Conservation (phyloP, 2,329 filamentous ascomycete genomes). For the Pezicula radicicola region DNA sequence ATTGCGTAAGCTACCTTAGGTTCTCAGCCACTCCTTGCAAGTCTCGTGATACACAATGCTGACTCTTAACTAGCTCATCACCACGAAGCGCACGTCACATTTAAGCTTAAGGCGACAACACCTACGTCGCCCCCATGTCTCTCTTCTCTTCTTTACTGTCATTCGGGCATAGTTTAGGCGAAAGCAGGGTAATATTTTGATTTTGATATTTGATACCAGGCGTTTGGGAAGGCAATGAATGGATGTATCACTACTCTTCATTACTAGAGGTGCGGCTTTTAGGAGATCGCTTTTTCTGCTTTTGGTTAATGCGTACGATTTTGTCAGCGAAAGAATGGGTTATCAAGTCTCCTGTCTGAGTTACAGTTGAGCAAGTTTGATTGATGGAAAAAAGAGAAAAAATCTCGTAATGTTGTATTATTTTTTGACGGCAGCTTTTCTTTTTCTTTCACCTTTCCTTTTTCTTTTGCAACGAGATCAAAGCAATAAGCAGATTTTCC, state of each 20-base stretch:
- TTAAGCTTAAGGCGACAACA: background rate
- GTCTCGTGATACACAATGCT: background rate
- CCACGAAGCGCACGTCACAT: constrained; percentile 8
- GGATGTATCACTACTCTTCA: constrained; percentile 24
- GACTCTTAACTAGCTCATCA: constrained; percentile 2
- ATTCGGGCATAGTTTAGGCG: background rate
- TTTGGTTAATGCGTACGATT: background rate
- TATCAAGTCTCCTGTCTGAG: too few species aligned
- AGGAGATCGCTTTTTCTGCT: background rate
- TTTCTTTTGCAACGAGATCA: too few species aligned
- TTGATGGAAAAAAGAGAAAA: too few species aligned
- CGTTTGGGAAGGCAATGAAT: constrained; percentile 12
- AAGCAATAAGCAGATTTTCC: too few species aligned
- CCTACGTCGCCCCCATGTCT: background rate
- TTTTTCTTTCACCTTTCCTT: too few species aligned
- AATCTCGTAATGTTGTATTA: too few species aligned
- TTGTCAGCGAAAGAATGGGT: too few species aligned
- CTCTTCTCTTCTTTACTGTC: constrained; percentile 5
- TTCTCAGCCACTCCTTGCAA: background rate
- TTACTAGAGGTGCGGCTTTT: background rate
- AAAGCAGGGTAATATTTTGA: background rate
- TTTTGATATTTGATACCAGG: constrained; percentile 21
- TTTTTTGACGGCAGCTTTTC: too few species aligned
- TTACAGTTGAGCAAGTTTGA: too few species aligned
- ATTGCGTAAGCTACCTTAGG: constrained; percentile 43